Base-by-base conservation (phyloP, 306 rosid species). In the Dryas alaskensis region DNA sequence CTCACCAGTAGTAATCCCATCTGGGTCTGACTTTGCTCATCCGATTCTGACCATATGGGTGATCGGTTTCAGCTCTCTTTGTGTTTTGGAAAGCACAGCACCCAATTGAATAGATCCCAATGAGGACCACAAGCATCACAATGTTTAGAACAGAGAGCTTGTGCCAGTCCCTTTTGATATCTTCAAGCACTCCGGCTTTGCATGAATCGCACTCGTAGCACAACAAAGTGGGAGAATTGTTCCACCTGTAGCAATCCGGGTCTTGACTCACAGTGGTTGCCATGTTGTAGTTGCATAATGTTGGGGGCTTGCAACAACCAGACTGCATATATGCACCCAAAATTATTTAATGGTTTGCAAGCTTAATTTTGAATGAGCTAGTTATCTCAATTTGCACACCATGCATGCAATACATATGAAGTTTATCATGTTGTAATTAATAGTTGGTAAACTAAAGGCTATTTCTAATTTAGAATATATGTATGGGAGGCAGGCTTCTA, bases 121-220 rank as follows among this genome's bases (percentile, higher is more conserved):
- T 92, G 67, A 95, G 98, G 43, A 92, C 52, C 22, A 92, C 79
- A 40, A 92, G 78, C 82, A 92, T 52, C 47, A 87, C 79, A 14
- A 95, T 84, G 17, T 80, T 88, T 14, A 95, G 93, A 39, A 95
- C 89, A 3, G 93, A 86, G 69, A 95, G 84, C 80, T 95, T 95
- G 78, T 81, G 98, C 99, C 99, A 95, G 22, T 87, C 90, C 68
- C 85, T 79, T 64, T 91, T 82, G 16, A 87, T 83, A 45, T 86
- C 80, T 77, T 95, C 98, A 16, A 90, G 86, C 40, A 95, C 98
- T 49, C 97, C 98, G 5, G 92, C 97, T 61, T 92, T 95, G 97
- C 99, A 95, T 0, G 99, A 90, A 66, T 88, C 92, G 47, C 99
- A 95, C 81, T 95, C 99, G 75, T 87, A 95, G 85, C 99, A 95